Conservation (phyloP, 495 filamentous ascomycete genomes). For the Sporormia fimetaria region DNA sequence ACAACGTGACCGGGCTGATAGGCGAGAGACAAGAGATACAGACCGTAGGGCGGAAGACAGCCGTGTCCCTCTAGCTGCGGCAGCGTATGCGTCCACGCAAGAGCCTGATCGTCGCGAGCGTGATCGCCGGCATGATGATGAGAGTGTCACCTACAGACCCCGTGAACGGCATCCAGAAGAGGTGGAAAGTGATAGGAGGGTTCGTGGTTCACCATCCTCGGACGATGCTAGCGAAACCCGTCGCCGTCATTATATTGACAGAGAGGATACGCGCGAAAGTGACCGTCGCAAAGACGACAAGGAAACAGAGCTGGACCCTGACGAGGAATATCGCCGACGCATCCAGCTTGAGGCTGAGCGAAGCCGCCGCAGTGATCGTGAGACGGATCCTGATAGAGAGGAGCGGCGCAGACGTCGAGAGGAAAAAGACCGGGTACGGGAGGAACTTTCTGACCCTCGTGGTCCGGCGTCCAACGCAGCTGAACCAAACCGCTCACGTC, state of each 20-base stretch:
- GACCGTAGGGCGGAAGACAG: conserved; percentile 7
- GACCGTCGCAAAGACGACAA: conserved; percentile 17
- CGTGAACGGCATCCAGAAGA: conserved; percentile 18
- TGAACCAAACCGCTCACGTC: conserved; percentile 11
- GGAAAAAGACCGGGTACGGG: conserved; percentile 11
- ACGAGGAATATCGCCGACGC: conserved; percentile 34
- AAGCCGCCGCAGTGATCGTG: conserved; percentile 6
- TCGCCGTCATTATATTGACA: conserved; percentile 22
- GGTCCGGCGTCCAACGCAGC: conserved; percentile 3
- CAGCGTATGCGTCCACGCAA: conserved; percentile 9
- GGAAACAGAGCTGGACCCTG: conserved; percentile 27
- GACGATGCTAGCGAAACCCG: conserved; percentile 20
- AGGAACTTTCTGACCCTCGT: conserved; percentile 2
- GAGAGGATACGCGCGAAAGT: conserved; percentile 19
- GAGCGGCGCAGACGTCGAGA: conserved; percentile 19
- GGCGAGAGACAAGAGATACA: conserved; percentile 8
- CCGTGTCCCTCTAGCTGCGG: conserved; percentile 11
- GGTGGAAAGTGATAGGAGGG: conserved; percentile 12
- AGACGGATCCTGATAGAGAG: conserved; percentile 10
- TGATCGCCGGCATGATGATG: too few relatives aligned
- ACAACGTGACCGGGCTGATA: conserved; percentile 6
- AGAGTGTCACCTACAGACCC: background rate
- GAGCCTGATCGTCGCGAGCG: conserved; percentile 13
- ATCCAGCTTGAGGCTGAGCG: conserved; percentile 28
- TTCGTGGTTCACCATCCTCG: conserved; percentile 8